Percentiles rank a stretch among this genome's conserved stretches.
phyloP scores from a whole-genome alignment of 1,139 yeast species.

The Meyerozyma sp. region DNA sequence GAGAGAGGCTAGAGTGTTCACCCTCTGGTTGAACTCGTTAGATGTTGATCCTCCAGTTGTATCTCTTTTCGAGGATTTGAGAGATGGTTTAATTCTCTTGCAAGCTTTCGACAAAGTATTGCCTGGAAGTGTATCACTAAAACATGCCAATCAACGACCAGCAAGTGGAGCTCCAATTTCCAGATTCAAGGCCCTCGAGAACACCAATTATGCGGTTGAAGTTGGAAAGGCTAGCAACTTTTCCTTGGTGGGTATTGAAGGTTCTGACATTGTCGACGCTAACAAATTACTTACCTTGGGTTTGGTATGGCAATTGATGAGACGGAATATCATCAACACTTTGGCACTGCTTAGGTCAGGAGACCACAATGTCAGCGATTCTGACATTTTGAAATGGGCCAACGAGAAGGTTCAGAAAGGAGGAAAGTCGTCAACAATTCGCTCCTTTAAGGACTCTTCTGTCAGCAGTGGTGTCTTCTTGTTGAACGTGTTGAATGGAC shows the following conservation, averaged over 20 bases:
- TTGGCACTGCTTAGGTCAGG: conserved; percentile 66
- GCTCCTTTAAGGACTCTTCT: conserved; percentile 81
- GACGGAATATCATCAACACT: conserved; percentile 86
- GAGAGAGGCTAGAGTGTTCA: conserved; percentile 97
- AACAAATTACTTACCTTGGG: conserved; percentile 85
- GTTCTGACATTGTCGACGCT: conserved; percentile 95
- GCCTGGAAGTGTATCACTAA: conserved; percentile 83
- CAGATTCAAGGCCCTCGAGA: conserved; percentile 92
- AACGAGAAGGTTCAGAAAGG: conserved; percentile 79
- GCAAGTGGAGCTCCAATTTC: conserved; percentile 65
- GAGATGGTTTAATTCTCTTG: conserved; percentile 82
- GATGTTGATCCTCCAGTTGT: conserved; percentile 96
- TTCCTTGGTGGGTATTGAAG: conserved; percentile 96
- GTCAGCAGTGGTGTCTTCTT: conserved; percentile 75
- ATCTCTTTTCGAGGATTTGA: conserved; percentile 86
- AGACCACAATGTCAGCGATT: conserved; percentile 62
- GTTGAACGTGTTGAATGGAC: conserved; percentile 84
- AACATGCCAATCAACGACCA: conserved; percentile 80
- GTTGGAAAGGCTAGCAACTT: conserved; percentile 89
- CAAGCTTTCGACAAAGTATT: conserved; percentile 95
- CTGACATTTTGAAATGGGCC: conserved; percentile 92
- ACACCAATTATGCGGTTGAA: conserved; percentile 93
- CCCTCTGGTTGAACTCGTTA: conserved; percentile 92
- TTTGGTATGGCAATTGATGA: conserved; percentile 98
- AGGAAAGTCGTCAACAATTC: conserved; percentile 61